A percentile compares a stretch with the other conserved stretches of the same genome.
These are phyloP conservation scores for Quercus tomentella DNA, from an alignment of 331 rosid genomes.

Conservation along the genomic window DNA sequence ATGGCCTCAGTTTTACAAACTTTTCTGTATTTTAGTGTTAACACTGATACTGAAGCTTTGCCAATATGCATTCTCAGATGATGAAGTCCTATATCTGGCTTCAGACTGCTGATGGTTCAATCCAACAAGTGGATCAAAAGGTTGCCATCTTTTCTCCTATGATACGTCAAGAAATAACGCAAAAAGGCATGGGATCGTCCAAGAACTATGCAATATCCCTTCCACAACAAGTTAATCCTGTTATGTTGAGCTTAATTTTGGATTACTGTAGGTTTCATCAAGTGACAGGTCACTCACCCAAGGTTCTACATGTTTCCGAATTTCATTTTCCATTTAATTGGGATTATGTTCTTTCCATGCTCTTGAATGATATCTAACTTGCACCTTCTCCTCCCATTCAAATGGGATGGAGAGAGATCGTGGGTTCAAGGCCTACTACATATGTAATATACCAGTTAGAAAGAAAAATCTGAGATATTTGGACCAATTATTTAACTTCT, in stretches of 20 bases:
- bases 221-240: slow-evolving; percentile 94
- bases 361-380: neutral
- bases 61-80: slow-evolving; percentile 33
- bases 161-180: slow-evolving; percentile 83
- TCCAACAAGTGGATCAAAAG: slow-evolving; percentile 98
- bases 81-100: slow-evolving; percentile 95
- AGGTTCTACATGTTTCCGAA: slow-evolving; percentile 45
- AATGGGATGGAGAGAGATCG: neutral
- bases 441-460: neutral
- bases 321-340: neutral
- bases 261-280: slow-evolving; percentile 98
- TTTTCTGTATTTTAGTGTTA: neutral
- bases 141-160: slow-evolving; percentile 92
- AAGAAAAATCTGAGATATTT: neutral
- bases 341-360: neutral
- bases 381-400: neutral
- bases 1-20: neutral
- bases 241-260: slow-evolving; percentile 82
- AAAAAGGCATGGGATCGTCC: slow-evolving; percentile 90
- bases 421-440: neutral
- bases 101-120: slow-evolving; percentile 91
- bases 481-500: neutral
- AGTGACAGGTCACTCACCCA: slow-evolving; percentile 92
- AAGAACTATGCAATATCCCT: slow-evolving; percentile 92
- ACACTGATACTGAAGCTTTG: slow-evolving; percentile 8